Percentiles rank a stretch among this genome's conserved stretches.
Conservation (phyloP, 768 basidiomycete genomes). For the Clavaria fumosa region DNA sequence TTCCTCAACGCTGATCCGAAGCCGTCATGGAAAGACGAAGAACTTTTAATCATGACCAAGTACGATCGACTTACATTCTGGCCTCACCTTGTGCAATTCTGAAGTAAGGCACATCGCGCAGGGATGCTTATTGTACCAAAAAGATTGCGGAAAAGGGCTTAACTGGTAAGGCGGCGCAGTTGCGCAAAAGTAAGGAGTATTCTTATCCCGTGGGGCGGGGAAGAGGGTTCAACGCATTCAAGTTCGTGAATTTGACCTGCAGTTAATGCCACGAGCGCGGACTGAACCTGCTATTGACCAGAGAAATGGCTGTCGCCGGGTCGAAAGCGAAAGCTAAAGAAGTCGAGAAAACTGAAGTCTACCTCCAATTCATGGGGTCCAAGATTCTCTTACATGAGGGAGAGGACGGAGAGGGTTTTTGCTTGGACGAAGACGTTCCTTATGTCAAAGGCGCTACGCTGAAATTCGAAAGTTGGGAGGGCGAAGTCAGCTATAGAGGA, state of each 20-base stretch:
- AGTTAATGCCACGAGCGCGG: conserved; percentile 23
- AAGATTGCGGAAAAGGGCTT: conserved; percentile 93
- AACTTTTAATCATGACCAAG: conserved; percentile 83
- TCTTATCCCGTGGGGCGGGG: conserved; percentile 32
- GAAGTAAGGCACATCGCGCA: conserved; percentile 14
- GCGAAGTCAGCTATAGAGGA: conserved; percentile 32
- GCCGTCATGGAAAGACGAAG: conserved; percentile 61
- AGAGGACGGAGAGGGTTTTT: conserved; percentile 46
- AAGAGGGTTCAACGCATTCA: conserved; percentile 69
- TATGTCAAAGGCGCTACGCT: conserved; percentile 38
- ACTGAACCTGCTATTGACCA: conserved; percentile 22
- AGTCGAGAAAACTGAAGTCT: conserved; percentile 56
- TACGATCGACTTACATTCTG: conserved; percentile 25
- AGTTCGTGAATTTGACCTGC: no score
- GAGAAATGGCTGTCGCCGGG: conserved; percentile 11
- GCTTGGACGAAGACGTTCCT: conserved; percentile 45
- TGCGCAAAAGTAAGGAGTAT: conserved; percentile 41
- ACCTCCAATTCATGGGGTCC: conserved; percentile 60
- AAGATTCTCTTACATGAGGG: conserved; percentile 51
- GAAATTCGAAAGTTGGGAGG: conserved; percentile 40
- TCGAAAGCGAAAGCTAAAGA: conserved; percentile 11
- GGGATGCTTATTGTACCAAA: conserved; percentile 84
- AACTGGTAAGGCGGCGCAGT: conserved; percentile 49
- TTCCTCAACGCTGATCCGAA: conserved; percentile 76
- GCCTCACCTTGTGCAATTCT: neutral